phyloP scores from a whole-genome alignment of 176 grass and related monocot species.

The Poa pratensis region DNA sequence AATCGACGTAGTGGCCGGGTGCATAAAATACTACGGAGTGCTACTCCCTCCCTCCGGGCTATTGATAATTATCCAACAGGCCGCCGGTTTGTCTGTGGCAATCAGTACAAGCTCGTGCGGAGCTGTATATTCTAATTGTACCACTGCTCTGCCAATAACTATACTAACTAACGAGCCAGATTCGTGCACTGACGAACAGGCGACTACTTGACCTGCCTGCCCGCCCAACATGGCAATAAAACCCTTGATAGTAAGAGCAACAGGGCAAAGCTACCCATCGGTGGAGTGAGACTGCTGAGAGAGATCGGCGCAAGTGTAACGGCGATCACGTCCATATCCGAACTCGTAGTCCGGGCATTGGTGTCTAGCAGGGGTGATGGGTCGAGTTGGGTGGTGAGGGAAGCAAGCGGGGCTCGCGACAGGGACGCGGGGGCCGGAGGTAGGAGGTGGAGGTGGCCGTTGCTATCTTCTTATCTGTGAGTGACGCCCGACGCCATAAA shows the following conservation, averaged over 20 bases:
- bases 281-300: no score
- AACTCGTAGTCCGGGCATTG: slow-evolving; percentile 6
- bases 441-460: background rate
- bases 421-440: slow-evolving; percentile 5
- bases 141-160: background rate
- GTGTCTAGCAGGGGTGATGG: background rate
- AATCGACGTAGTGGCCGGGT: background rate
- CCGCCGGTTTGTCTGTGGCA: background rate
- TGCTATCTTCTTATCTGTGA: slow-evolving; percentile 53
- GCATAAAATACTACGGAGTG: background rate
- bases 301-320: background rate
- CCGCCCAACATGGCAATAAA: background rate
- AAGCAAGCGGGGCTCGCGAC: slow-evolving; percentile 31
- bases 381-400: background rate
- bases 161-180: background rate
- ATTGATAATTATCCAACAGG: background rate
- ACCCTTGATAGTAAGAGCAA: background rate
- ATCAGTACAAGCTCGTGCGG: slow-evolving; percentile 18
- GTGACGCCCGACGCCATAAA: slow-evolving; percentile 30
- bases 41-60: no score
- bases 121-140: slow-evolving; percentile 41
- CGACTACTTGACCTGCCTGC: background rate
- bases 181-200: background rate
- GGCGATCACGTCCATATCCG: slow-evolving; percentile 19
- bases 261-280: no score